These are phyloP conservation scores for Stemphylium beticola DNA, from an alignment of 2,329 filamentous ascomycete genomes.

Conservation along the genomic window DNA sequence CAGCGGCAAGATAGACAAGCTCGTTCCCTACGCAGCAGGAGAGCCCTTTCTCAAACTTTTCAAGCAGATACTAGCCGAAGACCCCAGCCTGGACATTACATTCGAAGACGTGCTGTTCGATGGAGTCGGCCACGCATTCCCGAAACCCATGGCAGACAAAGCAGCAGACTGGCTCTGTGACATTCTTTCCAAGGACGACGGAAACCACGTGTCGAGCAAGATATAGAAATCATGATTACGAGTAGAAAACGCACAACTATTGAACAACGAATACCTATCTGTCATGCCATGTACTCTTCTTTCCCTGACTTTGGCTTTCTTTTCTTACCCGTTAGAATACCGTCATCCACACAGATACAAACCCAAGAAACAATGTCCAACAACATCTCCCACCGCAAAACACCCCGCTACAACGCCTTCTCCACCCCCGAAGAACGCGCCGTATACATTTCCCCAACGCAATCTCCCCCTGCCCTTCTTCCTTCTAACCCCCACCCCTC, in stretches of 20 bases:
- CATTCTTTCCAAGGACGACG: slow-evolving; percentile 34
- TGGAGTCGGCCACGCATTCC: slow-evolving; percentile 73
- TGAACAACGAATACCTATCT: no score
- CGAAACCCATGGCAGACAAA: slow-evolving; percentile 69
- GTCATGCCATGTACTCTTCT: no score
- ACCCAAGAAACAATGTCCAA: no score
- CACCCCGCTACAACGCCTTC: no score
- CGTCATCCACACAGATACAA: no score
- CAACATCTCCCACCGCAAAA: no score
- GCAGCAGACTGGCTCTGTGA: slow-evolving; percentile 67
- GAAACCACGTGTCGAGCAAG: slow-evolving; percentile 24
- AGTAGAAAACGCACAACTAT: background rate
- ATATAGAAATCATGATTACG: slow-evolving; percentile 21
- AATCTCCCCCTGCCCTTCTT: no score
- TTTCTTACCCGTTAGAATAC: no score
- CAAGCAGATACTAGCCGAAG: slow-evolving; percentile 62
- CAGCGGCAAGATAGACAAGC: slow-evolving; percentile 70
- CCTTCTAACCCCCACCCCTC: no score
- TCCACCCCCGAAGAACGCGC: no score
- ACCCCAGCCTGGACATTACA: slow-evolving; percentile 56
- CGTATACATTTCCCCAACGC: no score
- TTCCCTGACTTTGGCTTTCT: background rate
- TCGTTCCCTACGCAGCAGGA: slow-evolving; percentile 72
- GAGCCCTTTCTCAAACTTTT: slow-evolving; percentile 68
- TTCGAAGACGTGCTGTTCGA: slow-evolving; percentile 72